Evolutionary conservation across 2,329 filamentous ascomycete genomes (phyloP), one percentile per base, ranked within the genome.

Genomic region (Didymella pinodella): DNA sequence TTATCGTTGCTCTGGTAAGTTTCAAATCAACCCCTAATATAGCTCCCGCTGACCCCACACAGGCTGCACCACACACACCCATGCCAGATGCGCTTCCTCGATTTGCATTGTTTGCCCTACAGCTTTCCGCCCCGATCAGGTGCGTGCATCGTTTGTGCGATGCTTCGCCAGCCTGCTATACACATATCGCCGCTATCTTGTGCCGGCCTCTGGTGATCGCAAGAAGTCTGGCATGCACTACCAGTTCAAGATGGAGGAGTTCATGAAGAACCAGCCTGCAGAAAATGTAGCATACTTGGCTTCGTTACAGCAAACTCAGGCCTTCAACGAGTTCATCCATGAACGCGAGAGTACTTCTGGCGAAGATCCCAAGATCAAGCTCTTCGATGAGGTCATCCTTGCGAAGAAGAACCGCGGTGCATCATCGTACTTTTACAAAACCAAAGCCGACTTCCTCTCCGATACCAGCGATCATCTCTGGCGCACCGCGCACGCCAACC

Each of bases 301-400:
- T 43, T 81, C 86, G 70, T 76, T 90, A 47, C 85, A 86, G 65
- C 85, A 90, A 66, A 90, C 87, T 2, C 87, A 90, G 80, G 86
- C 81, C 48, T 92, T 93, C 74, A 92, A 92, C 66, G 90, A 94
- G 75, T 95, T 95, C 75, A 90, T 95, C 62, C 90, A 94, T 70
- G 90, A 93, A 67, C 86, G 91, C 45, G 91, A 95, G 77, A 87
- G 82, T 22, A 86, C 84, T 7, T 81, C 86, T 2, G 77, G 86
- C 0, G 83, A 86, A 7, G 84, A 90, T 62, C 84, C 90, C 0
- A 77, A 83, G 2, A 87, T 94, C 68, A 89, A 90, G 55, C 84
- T 95, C 1, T 95, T 95, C 68, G 91, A 95, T 75, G 90, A 93
- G 75, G 88, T 95, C 69, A 91, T 95, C 68, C 82, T 94, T 50